Evolutionary conservation across 495 filamentous ascomycete species (phyloP).

Genomic region (Saxophila tyrrhenica): DNA sequence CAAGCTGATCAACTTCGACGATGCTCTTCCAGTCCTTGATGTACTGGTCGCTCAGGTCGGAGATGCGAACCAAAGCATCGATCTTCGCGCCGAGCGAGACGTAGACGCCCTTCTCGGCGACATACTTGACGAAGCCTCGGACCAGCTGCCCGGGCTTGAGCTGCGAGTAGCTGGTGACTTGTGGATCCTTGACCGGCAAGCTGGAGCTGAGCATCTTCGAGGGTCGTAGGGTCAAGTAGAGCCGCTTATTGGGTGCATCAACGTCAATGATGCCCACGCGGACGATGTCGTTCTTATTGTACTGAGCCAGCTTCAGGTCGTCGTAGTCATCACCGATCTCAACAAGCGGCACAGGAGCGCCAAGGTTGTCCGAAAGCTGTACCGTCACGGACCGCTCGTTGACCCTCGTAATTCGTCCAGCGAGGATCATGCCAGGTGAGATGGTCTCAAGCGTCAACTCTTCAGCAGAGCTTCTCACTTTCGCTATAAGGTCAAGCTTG

Average conservation of each 20-base stretch:
- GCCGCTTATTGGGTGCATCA: slow-evolving; percentile 70
- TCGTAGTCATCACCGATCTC: slow-evolving; percentile 81
- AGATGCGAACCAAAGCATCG: slow-evolving; percentile 70
- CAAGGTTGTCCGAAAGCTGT: slow-evolving; percentile 65
- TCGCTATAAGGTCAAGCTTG: slow-evolving; percentile 72
- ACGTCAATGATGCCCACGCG: slow-evolving; percentile 71
- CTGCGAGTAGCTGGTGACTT: slow-evolving; percentile 56
- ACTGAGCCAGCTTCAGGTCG: slow-evolving; percentile 53
- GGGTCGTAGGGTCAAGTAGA: slow-evolving; percentile 70
- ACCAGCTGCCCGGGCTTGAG: slow-evolving; percentile 68
- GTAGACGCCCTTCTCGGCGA: slow-evolving; percentile 78
- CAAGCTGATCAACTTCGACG: slow-evolving; percentile 75
- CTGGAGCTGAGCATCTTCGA: slow-evolving; percentile 82
- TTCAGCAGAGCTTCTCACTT: slow-evolving; percentile 38
- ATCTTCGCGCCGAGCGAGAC: slow-evolving; percentile 66
- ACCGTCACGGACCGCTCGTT: slow-evolving; percentile 74
- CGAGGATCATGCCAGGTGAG: slow-evolving; percentile 63
- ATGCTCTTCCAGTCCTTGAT: slow-evolving; percentile 93
- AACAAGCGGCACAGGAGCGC: slow-evolving; percentile 60
- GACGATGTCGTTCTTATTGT: slow-evolving; percentile 72
- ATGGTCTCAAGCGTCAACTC: slow-evolving; percentile 49
- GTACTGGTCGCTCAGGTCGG: slow-evolving; percentile 79
- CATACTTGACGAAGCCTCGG: slow-evolving; percentile 78
- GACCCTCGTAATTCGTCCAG: slow-evolving; percentile 73
- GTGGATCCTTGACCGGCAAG: slow-evolving; percentile 66